These are phyloP conservation scores for Didymella arachidicola DNA, from an alignment of 2,329 filamentous ascomycete genomes.

Conservation along the genomic window DNA sequence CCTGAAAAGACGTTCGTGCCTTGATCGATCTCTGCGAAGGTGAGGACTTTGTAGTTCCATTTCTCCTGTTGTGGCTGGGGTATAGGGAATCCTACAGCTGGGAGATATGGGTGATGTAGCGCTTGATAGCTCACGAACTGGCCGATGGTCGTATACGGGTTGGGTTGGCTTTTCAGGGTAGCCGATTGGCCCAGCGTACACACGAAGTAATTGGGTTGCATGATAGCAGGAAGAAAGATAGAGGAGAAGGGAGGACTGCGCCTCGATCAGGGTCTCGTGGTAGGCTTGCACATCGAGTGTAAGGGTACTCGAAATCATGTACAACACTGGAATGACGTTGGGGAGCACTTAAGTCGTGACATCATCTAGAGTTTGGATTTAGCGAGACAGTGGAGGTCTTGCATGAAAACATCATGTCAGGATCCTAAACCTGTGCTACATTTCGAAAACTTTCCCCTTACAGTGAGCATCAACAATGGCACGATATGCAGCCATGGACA, in stretches of 20 bases:
- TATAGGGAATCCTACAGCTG: slow-evolving; percentile 61
- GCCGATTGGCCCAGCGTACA: slow-evolving; percentile 67
- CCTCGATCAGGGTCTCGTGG: background rate
- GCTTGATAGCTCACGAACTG: slow-evolving; percentile 62
- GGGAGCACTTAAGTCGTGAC: slow-evolving; percentile 36
- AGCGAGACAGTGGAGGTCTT: slow-evolving; percentile 8
- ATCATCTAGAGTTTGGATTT: slow-evolving; percentile 29
- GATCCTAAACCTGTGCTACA: background rate
- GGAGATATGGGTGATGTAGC: slow-evolving; percentile 44
- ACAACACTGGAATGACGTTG: slow-evolving; percentile 7
- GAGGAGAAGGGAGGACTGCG: too few species aligned
- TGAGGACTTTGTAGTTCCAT: slow-evolving; percentile 46
- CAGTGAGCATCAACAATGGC: background rate
- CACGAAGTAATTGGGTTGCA: slow-evolving; percentile 63
- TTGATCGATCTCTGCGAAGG: slow-evolving; percentile 47
- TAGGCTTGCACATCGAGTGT: background rate
- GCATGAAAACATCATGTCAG: background rate
- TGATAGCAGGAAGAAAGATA: slow-evolving; percentile 5
- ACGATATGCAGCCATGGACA: background rate
- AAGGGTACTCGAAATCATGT: slow-evolving; percentile 3
- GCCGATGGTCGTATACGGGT: slow-evolving; percentile 57
- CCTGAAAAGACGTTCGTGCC: slow-evolving; percentile 50
- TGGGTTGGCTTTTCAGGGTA: slow-evolving; percentile 44
- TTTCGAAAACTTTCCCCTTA: background rate
- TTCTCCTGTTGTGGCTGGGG: slow-evolving; percentile 27